Conservation (phyloP, 352 stramenopile genomes). For the Globisporangium ultimum region DNA sequence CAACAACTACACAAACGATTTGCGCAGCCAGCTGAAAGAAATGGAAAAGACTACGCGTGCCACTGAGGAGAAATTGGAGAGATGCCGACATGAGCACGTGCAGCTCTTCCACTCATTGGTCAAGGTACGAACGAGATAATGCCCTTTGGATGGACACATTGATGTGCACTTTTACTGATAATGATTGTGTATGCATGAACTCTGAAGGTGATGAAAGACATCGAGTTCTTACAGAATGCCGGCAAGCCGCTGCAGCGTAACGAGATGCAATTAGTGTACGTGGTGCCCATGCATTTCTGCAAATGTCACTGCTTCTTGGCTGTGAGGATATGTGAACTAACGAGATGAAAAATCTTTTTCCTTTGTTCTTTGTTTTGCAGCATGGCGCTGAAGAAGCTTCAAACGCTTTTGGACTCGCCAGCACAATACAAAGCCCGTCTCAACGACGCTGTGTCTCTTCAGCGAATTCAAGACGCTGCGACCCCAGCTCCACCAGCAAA, state of each 20-base stretch:
- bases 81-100: conserved; percentile 80
- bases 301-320: conserved; percentile 7
- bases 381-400: conserved; percentile 80
- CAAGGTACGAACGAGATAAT: conserved; percentile 29
- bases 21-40: conserved; percentile 67
- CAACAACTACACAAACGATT: conserved; percentile 72
- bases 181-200: conserved; percentile 4
- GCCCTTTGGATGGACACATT: background rate
- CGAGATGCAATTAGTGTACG: conserved; percentile 77
- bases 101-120: conserved; percentile 82
- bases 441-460: conserved; percentile 71
- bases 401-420: conserved; percentile 73
- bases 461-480: conserved; percentile 60
- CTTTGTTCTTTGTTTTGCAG: conserved; percentile 23
- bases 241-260: conserved; percentile 79
- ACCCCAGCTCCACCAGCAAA: conserved; percentile 26
- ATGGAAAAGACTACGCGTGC: conserved; percentile 80
- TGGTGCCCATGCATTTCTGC: conserved; percentile 10
- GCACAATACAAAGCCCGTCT: conserved; percentile 86
- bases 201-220: conserved; percentile 78
- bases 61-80: conserved; percentile 83
- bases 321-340: conserved; percentile 4
- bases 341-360: background rate
- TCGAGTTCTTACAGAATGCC: conserved; percentile 83
- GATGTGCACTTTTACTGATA: background rate